These are phyloP conservation scores for Podila clonocystis DNA, from an alignment of 192 early-diverging fungal genomes.

Conservation along the genomic window DNA sequence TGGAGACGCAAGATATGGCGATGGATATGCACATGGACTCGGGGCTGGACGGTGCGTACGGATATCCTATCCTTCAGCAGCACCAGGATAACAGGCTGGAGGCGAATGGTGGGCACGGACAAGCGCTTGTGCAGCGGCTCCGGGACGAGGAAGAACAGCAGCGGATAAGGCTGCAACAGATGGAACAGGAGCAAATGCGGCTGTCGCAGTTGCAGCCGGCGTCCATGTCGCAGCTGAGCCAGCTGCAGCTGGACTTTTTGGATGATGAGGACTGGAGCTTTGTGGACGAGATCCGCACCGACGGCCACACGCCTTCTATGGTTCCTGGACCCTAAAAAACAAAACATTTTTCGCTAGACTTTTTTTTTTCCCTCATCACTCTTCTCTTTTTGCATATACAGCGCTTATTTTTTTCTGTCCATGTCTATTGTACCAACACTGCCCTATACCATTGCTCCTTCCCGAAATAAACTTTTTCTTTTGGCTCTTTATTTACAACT, in stretches of 20 bases:
- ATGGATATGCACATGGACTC: conserved; percentile 4
- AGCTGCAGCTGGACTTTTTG: conserved; percentile 45
- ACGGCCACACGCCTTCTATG: neutral
- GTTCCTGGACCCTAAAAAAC: neutral
- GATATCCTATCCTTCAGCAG: neutral
- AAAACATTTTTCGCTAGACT: neutral
- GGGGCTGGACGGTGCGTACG: neutral
- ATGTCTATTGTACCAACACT: too few relatives aligned
- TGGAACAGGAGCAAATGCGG: conserved; percentile 51
- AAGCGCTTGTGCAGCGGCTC: conserved; percentile 21
- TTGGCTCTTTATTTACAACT: neutral
- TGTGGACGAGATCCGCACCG: conserved; percentile 37
- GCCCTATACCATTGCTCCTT: too few relatives aligned
- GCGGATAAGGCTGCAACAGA: conserved; percentile 28
- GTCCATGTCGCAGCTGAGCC: conserved; percentile 17
- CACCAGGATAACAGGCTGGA: neutral
- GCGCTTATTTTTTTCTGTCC: neutral
- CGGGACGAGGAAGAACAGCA: conserved; percentile 36
- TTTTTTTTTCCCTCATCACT: neutral
- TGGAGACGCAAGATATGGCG: conserved; percentile 24
- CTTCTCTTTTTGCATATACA: neutral
- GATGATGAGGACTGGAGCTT: conserved; percentile 50
- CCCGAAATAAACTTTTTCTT: too few relatives aligned
- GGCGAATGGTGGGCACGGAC: neutral
- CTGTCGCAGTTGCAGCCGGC: conserved; percentile 28